A percentile compares a stretch with the other conserved stretches of the same genome.
Conservation (phyloP, 2,329 filamentous ascomycete genomes). For the Cercospora nicotianae region DNA sequence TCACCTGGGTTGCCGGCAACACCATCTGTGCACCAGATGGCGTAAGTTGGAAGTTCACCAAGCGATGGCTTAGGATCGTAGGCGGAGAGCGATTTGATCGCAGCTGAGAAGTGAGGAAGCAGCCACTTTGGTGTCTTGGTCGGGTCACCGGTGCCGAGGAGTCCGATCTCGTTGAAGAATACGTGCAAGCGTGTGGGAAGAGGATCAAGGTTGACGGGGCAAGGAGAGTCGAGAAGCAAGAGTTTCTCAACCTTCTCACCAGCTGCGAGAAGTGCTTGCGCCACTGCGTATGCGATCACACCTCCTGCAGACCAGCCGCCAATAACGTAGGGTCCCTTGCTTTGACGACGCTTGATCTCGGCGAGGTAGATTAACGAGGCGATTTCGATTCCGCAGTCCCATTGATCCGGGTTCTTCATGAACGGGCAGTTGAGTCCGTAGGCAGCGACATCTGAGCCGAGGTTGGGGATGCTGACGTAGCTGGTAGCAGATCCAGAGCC, state of each 20-base stretch:
- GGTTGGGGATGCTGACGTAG: slow-evolving; percentile 61
- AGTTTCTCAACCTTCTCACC: slow-evolving; percentile 54
- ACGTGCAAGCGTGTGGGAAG: slow-evolving; percentile 61
- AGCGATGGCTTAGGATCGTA: slow-evolving; percentile 67
- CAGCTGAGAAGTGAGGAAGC: slow-evolving; percentile 69
- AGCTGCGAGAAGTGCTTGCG: slow-evolving; percentile 49
- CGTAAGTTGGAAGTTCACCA: slow-evolving; percentile 60
- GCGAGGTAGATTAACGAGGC: slow-evolving; percentile 65
- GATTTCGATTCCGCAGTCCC: slow-evolving; percentile 64
- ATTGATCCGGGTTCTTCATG: slow-evolving; percentile 68
- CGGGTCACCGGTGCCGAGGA: slow-evolving; percentile 63
- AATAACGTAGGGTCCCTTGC: slow-evolving; percentile 59
- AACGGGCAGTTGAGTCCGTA: slow-evolving; percentile 67
- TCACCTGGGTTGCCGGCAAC: slow-evolving; percentile 66
- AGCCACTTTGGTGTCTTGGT: slow-evolving; percentile 70
- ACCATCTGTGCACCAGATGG: slow-evolving; percentile 72
- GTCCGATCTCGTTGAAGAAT: slow-evolving; percentile 71
- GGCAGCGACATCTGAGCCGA: slow-evolving; percentile 52
- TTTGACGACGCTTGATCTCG: slow-evolving; percentile 71
- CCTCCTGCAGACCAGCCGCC: slow-evolving; percentile 59
- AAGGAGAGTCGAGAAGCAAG: slow-evolving; percentile 55
- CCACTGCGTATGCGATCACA: slow-evolving; percentile 56
- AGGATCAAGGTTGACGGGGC: slow-evolving; percentile 53
- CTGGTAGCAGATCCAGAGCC: slow-evolving; percentile 64
- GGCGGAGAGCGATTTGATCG: slow-evolving; percentile 66